These are phyloP conservation scores for Acrocalymma vagum DNA, from an alignment of 2,329 filamentous ascomycete genomes.

Conservation along the genomic window DNA sequence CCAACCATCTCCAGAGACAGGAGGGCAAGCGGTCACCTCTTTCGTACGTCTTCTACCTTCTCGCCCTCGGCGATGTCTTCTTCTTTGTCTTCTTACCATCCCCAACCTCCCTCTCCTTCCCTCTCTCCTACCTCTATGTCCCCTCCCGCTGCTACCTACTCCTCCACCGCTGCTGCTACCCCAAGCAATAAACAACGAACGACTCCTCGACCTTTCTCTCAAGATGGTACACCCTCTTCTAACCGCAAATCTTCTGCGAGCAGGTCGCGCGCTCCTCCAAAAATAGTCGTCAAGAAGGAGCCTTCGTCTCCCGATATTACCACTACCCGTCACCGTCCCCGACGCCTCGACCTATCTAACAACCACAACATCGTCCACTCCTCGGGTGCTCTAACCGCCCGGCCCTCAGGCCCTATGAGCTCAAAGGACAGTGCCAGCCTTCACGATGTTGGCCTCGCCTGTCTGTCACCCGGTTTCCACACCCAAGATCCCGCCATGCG, in stretches of 20 bases:
- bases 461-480: slow-evolving; percentile 92
- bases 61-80: too few species aligned
- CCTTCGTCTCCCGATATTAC: slow-evolving; percentile 84
- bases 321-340: slow-evolving; percentile 76
- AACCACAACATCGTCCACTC: slow-evolving; percentile 54
- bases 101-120: slow-evolving; percentile 25
- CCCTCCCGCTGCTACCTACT: too few species aligned
- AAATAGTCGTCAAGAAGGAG: slow-evolving; percentile 97
- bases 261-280: slow-evolving; percentile 70
- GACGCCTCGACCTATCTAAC: slow-evolving; percentile 77
- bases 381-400: slow-evolving; percentile 63
- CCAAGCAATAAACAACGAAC: neutral
- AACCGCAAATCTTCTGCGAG: slow-evolving; percentile 50
- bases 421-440: slow-evolving; percentile 79
- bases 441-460: slow-evolving; percentile 92
- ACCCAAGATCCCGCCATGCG: slow-evolving; percentile 97
- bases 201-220: too few species aligned
- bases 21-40: slow-evolving; percentile 64
- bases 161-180: too few species aligned
- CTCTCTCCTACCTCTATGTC: slow-evolving; percentile 36
- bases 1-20: slow-evolving; percentile 45
- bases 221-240: slow-evolving; percentile 29
- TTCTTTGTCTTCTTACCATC: slow-evolving; percentile 32
- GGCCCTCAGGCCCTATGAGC: slow-evolving; percentile 76
- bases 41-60: slow-evolving; percentile 54